Evolutionary conservation across 106 monocot genomes (phyloP).

Genomic region (Platanthera zijinensis): DNA sequence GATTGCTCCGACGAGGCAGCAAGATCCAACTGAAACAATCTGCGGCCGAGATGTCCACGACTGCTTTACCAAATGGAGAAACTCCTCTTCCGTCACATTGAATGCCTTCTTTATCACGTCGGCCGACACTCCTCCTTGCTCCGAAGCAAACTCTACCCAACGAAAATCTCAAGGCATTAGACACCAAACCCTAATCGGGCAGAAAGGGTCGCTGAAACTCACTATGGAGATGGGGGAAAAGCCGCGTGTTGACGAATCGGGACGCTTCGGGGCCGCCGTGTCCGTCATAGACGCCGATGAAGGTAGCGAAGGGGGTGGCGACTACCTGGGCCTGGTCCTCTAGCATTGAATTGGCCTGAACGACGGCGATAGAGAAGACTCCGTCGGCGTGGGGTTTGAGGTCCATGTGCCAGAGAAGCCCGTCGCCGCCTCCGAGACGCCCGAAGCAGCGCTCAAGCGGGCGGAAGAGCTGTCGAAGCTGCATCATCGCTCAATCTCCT

Average conservation of each 20-base stretch:
- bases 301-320: conserved; percentile 34
- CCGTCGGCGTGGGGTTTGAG: conserved; percentile 41
- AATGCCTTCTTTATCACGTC: conserved; percentile 68
- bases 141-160: conserved; percentile 28
- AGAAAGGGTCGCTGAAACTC: not conserved
- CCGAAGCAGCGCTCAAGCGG: conserved; percentile 33
- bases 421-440: conserved; percentile 28
- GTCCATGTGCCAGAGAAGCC: conserved; percentile 40
- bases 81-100: conserved; percentile 66
- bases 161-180: not conserved
- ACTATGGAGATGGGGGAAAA: conserved; percentile 43
- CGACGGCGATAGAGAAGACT: conserved; percentile 52
- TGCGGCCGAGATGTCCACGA: conserved; percentile 49
- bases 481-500: conserved; percentile 7
- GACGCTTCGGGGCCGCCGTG: conserved; percentile 54
- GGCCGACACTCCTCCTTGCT: conserved; percentile 46
- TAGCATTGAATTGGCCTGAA: conserved; percentile 34
- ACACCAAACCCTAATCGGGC: not conserved
- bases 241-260: conserved; percentile 35
- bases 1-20: conserved; percentile 39
- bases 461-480: conserved; percentile 19
- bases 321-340: conserved; percentile 52
- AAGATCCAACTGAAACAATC: conserved; percentile 41
- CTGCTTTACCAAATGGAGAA: conserved; percentile 44
- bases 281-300: conserved; percentile 47